These are phyloP conservation scores for Termitomyces sp. DNA, from an alignment of 768 basidiomycete species.

Conservation along the genomic window DNA sequence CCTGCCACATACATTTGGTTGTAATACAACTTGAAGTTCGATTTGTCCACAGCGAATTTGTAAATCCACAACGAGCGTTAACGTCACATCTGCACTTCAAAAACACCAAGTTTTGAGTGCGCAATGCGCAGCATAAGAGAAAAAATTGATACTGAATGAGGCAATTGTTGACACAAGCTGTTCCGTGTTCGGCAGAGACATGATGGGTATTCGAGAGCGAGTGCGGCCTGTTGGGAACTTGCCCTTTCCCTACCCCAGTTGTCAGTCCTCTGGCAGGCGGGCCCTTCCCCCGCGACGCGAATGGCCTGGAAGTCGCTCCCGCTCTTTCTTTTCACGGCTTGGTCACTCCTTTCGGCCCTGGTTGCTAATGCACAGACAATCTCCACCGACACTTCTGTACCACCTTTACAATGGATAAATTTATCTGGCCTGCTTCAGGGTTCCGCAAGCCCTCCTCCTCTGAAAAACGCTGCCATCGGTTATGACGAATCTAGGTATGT, in stretches of 20 bases:
- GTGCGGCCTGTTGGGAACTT: constrained; percentile 8
- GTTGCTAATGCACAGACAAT: constrained; percentile 38
- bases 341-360: constrained; percentile 14
- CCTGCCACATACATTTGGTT: neutral
- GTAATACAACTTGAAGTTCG: neutral
- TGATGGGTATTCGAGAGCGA: constrained; percentile 9
- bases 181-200: constrained; percentile 15
- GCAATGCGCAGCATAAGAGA: neutral
- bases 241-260: constrained; percentile 6
- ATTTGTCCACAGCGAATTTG: neutral
- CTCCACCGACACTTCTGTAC: constrained; percentile 48
- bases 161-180: neutral
- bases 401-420: constrained; percentile 75
- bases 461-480: constrained; percentile 71
- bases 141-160: neutral
- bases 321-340: constrained; percentile 21
- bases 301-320: constrained; percentile 25
- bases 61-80: neutral
- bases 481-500: constrained; percentile 42
- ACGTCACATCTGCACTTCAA: neutral
- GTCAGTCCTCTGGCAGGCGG: constrained; percentile 12
- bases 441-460: constrained; percentile 48
- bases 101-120: neutral
- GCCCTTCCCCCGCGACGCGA: constrained; percentile 15
- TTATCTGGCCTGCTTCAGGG: constrained; percentile 53